These are phyloP conservation scores for Suillus fuscotomentosus DNA, from an alignment of 768 basidiomycete species.

Conservation along the genomic window DNA sequence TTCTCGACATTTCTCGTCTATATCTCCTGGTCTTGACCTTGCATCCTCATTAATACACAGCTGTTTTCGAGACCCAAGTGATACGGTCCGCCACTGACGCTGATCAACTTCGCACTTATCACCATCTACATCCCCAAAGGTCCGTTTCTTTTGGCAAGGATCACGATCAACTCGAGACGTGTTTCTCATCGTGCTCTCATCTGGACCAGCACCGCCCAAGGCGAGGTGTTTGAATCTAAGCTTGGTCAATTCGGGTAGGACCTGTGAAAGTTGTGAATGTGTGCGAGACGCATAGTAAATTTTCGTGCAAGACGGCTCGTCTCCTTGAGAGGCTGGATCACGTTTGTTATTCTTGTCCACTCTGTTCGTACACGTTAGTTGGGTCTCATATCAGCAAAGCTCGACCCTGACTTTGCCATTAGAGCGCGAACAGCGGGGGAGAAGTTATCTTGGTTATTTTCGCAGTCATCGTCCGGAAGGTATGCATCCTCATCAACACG, in stretches of 20 bases:
- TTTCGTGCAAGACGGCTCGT: slow-evolving; percentile 68
- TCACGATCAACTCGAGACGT: not conserved
- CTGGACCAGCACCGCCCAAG: not conserved
- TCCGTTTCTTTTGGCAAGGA: slow-evolving; percentile 17
- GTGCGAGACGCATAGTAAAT: slow-evolving; percentile 95
- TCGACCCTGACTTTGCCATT: slow-evolving; percentile 64
- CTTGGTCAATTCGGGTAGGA: slow-evolving; percentile 79
- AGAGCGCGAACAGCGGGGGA: slow-evolving; percentile 77
- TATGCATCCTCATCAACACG: slow-evolving; percentile 65
- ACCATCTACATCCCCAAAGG: slow-evolving; percentile 20
- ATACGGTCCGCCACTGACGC: slow-evolving; percentile 58
- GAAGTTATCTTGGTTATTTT: slow-evolving; percentile 51
- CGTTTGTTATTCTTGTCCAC: slow-evolving; percentile 11
- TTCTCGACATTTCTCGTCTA: slow-evolving; percentile 89
- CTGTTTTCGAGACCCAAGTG: slow-evolving; percentile 87
- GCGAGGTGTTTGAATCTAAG: slow-evolving; percentile 50
- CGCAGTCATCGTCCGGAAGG: slow-evolving; percentile 56
- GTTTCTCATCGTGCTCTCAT: slow-evolving; percentile 15
- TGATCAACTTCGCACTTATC: slow-evolving; percentile 21
- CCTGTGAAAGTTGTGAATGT: slow-evolving; percentile 92
- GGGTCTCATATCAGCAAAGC: slow-evolving; percentile 10
- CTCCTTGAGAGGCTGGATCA: slow-evolving; percentile 20
- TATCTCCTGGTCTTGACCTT: slow-evolving; percentile 56
- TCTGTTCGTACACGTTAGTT: slow-evolving; percentile 13
- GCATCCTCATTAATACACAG: slow-evolving; percentile 90